Evolutionary conservation across 2,329 filamentous ascomycete genomes (phyloP).

Genomic region (Aspergillus sp.): DNA sequence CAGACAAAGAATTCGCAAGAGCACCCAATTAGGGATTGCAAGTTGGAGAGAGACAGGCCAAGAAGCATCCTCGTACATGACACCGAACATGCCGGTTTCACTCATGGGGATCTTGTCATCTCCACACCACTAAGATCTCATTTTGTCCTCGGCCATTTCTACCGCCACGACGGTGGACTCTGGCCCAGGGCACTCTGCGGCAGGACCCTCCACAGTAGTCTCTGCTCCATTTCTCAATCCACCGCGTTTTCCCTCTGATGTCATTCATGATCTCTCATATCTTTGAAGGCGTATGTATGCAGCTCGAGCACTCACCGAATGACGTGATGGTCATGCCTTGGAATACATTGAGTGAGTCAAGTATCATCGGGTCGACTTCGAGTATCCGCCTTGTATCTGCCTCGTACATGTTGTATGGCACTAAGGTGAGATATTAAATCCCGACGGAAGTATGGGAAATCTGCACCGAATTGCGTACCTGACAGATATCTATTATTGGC

Average conservation of each 20-base stretch:
- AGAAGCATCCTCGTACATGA: not conserved
- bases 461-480: conserved; percentile 19
- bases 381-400: not conserved
- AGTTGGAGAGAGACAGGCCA: not conserved
- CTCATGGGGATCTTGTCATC: not conserved
- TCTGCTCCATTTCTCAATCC: not conserved
- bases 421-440: conserved; percentile 4
- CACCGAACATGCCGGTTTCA: not conserved
- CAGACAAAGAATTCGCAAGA: conserved; percentile 6
- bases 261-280: not conserved
- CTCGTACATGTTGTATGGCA: not conserved
- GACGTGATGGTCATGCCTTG: not conserved
- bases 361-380: not conserved
- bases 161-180: not conserved
- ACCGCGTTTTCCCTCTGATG: not conserved
- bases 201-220: too few species aligned
- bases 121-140: conserved; percentile 5
- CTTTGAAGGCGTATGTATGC: not conserved
- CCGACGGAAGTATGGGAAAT: conserved; percentile 8
- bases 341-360: not conserved
- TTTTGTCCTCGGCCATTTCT: not conserved
- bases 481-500: conserved; percentile 19
- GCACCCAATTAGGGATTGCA: not conserved
- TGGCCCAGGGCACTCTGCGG: too few species aligned
- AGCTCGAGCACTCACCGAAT: not conserved